phyloP scores from a whole-genome alignment of 495 filamentous ascomycete genomes.

The Durotheca rogersii region DNA sequence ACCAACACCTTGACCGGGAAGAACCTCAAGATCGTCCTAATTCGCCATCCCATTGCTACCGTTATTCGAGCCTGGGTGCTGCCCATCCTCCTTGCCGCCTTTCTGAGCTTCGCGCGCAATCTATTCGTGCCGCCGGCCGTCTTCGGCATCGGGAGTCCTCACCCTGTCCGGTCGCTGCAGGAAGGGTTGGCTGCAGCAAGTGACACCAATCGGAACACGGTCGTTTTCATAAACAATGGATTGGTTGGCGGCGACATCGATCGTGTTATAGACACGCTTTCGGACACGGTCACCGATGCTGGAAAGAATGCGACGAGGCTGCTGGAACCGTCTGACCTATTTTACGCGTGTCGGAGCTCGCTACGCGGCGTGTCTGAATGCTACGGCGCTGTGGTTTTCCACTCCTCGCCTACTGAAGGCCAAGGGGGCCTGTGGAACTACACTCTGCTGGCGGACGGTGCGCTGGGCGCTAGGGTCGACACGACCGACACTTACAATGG shows the following conservation, averaged over 20 bases:
- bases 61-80: constrained; percentile 67
- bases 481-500: constrained; percentile 62
- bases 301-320: constrained; percentile 60
- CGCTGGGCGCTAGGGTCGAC: constrained; percentile 58
- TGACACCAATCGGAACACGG: constrained; percentile 54
- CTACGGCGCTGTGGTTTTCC: constrained; percentile 74
- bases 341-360: constrained; percentile 61
- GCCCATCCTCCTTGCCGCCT: constrained; percentile 67
- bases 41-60: constrained; percentile 64
- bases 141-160: constrained; percentile 64
- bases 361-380: constrained; percentile 71
- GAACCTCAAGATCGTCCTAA: constrained; percentile 67
- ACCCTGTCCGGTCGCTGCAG: constrained; percentile 58
- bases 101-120: constrained; percentile 67
- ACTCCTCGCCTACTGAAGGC: constrained; percentile 69
- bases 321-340: constrained; percentile 53
- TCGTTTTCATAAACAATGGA: constrained; percentile 83
- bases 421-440: constrained; percentile 75
- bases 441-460: constrained; percentile 70
- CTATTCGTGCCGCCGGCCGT: constrained; percentile 65
- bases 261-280: constrained; percentile 63
- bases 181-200: constrained; percentile 55
- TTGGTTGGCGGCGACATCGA: constrained; percentile 69
- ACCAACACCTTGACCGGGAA: constrained; percentile 72
- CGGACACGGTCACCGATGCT: constrained; percentile 48